Conservation (phyloP, 2,329 filamentous ascomycete species). For the Trematosphaeria pertusa region DNA sequence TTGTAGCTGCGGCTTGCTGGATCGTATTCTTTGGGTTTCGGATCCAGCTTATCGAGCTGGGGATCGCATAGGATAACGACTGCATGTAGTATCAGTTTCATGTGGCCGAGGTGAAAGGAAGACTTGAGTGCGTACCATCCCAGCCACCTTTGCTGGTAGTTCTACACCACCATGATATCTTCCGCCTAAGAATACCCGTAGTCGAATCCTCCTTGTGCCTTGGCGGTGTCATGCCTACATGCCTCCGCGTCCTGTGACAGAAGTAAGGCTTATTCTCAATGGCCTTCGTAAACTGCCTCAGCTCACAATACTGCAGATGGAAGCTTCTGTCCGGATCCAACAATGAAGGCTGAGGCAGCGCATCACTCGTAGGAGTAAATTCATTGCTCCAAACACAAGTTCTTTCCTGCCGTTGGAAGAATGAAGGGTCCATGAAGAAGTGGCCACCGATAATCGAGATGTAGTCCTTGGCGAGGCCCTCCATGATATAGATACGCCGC, state of each 20-base stretch:
- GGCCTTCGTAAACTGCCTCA: constrained; percentile 38
- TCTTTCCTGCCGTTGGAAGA: constrained; percentile 42
- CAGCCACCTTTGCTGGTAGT: constrained; percentile 30
- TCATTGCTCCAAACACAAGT: constrained; percentile 46
- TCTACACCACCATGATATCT: constrained; percentile 40
- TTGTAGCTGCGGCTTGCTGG: constrained; percentile 1
- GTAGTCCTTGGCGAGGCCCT: constrained; percentile 40
- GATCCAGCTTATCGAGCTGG: constrained; percentile 25
- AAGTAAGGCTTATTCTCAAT: constrained; percentile 34
- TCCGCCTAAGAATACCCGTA: constrained; percentile 38
- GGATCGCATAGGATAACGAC: constrained; percentile 44
- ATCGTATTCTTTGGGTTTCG: constrained; percentile 22
- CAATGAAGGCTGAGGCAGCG: constrained; percentile 38
- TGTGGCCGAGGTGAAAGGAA: neutral
- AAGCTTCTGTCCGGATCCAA: constrained; percentile 35
- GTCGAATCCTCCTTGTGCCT: constrained; percentile 31
- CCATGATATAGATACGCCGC: constrained; percentile 42
- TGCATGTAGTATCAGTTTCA: constrained; percentile 3
- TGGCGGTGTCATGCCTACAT: constrained; percentile 43
- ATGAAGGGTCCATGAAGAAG: constrained; percentile 44
- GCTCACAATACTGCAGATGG: constrained; percentile 43
- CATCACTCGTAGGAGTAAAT: constrained; percentile 43
- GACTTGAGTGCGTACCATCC: constrained; percentile 35
- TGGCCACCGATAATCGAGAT: constrained; percentile 35
- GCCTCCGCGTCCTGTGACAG: constrained; percentile 35